phyloP scores from a whole-genome alignment of 768 basidiomycete species.

The Gymnopilus dilepis region DNA sequence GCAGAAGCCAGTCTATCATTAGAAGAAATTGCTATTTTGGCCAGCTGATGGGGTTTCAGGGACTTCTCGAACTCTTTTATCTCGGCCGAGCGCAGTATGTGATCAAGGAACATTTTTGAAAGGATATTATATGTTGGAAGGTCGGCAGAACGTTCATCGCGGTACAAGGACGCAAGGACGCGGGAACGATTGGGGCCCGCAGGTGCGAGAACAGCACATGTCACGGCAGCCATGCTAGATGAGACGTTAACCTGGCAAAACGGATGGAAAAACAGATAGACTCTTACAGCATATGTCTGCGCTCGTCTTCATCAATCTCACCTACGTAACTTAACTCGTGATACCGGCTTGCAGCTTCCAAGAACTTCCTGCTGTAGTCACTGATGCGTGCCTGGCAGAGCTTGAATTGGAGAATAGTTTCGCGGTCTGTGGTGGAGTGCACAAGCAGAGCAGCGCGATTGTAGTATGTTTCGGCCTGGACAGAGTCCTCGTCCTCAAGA shows the following conservation, averaged over 20 bases:
- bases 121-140: conserved; percentile 89
- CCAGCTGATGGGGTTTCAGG: conserved; percentile 91
- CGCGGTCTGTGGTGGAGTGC: conserved; percentile 78
- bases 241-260: conserved; percentile 6
- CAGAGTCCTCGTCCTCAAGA: conserved; percentile 95
- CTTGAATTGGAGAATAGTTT: conserved; percentile 84
- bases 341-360: conserved; percentile 93
- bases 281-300: conserved; percentile 86
- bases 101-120: conserved; percentile 98
- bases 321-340: conserved; percentile 93
- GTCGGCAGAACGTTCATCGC: conserved; percentile 87
- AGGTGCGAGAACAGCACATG: conserved; percentile 95
- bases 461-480: conserved; percentile 98
- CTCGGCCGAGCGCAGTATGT: conserved; percentile 90
- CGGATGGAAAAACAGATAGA: conserved; percentile 5
- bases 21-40: conserved; percentile 84
- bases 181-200: conserved; percentile 97
- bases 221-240: conserved; percentile 84
- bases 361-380: conserved; percentile 90
- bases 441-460: conserved; percentile 93
- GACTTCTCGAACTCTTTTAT: conserved; percentile 88
- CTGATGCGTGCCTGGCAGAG: conserved; percentile 94
- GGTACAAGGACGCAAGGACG: conserved; percentile 87
- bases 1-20: conserved; percentile 81
- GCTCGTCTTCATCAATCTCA: conserved; percentile 93